Conservation (phyloP, 805 yeast species). For the Candida sonorensis region DNA sequence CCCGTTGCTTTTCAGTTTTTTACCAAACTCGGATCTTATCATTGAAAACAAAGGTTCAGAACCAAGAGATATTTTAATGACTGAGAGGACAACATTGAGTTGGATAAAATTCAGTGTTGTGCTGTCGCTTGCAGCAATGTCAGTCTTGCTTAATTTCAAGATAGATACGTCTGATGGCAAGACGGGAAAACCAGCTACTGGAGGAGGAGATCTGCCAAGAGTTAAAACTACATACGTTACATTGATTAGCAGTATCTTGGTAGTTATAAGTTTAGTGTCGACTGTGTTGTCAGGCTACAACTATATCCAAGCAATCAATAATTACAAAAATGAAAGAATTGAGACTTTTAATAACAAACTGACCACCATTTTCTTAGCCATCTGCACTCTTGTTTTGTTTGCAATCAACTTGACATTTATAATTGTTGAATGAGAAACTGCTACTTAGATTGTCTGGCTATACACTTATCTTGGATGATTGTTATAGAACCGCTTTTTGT, state of each 20-base stretch:
- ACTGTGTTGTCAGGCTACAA: constrained; percentile 33
- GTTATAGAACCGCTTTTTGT: no score
- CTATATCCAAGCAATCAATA: constrained; percentile 37
- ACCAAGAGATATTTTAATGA: constrained; percentile 48
- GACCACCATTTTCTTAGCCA: constrained; percentile 28
- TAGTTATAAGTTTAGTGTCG: constrained; percentile 31
- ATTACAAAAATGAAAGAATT: constrained; percentile 37
- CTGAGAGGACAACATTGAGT: constrained; percentile 45
- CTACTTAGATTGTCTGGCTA: no score
- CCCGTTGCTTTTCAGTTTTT: constrained; percentile 6
- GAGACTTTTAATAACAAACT: constrained; percentile 30
- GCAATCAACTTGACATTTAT: constrained; percentile 30
- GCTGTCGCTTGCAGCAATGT: constrained; percentile 39
- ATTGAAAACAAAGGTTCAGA: constrained; percentile 36
- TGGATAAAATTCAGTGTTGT: constrained; percentile 42
- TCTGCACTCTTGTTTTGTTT: constrained; percentile 30
- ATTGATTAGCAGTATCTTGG: constrained; percentile 31
- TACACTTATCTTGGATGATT: no score
- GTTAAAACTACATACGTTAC: constrained; percentile 21
- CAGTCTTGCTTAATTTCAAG: constrained; percentile 38
- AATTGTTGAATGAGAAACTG: constrained; percentile 3
- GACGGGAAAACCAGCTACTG: constrained; percentile 4
- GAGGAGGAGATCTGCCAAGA: constrained; percentile 4
- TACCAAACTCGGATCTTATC: constrained; percentile 17
- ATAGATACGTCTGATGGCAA: constrained; percentile 26